These are phyloP conservation scores for Ochetophila trinervis DNA, from an alignment of 306 rosid species.

Conservation along the genomic window DNA sequence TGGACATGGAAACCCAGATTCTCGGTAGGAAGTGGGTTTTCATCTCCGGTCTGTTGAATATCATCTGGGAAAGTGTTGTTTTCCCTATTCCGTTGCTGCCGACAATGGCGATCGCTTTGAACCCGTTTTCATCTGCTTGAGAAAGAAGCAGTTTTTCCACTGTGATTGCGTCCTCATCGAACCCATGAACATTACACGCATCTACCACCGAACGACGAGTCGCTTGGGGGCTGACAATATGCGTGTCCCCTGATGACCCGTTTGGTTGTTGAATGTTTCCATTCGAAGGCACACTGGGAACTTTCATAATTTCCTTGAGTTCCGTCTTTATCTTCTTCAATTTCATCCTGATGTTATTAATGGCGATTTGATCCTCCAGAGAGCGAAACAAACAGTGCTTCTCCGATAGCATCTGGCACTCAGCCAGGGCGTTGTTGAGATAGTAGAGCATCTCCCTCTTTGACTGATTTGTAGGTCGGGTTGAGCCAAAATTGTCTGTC, in stretches of 20 bases:
- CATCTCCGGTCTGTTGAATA: slow-evolving; percentile 19
- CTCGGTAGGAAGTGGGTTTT: slow-evolving; percentile 17
- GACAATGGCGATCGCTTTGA: slow-evolving; percentile 19
- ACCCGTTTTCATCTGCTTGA: neutral
- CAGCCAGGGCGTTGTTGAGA: slow-evolving; percentile 13
- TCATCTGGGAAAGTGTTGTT: slow-evolving; percentile 15
- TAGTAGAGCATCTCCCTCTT: slow-evolving; percentile 4
- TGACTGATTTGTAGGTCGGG: neutral
- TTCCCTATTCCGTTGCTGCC: slow-evolving; percentile 21
- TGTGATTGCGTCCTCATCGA: slow-evolving; percentile 12
- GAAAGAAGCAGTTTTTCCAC: slow-evolving; percentile 8
- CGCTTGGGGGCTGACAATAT: neutral
- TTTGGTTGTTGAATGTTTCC: neutral
- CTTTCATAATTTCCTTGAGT: neutral
- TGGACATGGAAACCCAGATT: slow-evolving; percentile 29
- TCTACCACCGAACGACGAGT: neutral
- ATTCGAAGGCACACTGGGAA: neutral
- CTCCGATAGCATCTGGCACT: slow-evolving; percentile 9
- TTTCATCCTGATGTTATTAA: neutral
- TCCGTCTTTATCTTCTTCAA: slow-evolving; percentile 5
- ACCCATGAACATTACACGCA: slow-evolving; percentile 19
- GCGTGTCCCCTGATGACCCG: neutral
- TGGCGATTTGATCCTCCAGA: neutral
- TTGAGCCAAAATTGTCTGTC: neutral
- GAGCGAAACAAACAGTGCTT: neutral